A percentile compares a stretch with the other conserved stretches of the same genome.
Evolutionary conservation across 495 filamentous ascomycete genomes (phyloP).

Genomic region (Penicillium coffeae): DNA sequence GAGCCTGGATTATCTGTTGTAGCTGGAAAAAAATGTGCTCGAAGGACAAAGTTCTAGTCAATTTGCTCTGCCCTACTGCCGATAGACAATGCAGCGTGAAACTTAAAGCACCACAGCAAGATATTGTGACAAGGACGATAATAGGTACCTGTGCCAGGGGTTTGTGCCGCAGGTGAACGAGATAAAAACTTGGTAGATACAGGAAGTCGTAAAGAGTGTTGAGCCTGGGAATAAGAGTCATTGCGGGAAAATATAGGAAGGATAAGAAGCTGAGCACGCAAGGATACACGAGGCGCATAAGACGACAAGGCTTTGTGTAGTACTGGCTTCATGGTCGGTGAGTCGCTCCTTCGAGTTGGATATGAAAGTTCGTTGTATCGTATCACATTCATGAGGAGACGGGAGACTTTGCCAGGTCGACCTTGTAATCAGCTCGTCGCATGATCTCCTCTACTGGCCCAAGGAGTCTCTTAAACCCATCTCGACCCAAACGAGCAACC

Average conservation of each 20-base stretch:
- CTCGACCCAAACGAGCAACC: conserved; percentile 89
- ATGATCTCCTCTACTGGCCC: conserved; percentile 94
- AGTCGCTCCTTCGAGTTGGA: conserved; percentile 1
- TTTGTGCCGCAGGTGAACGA: conserved; percentile 11
- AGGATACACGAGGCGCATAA: neutral
- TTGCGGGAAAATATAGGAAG: neutral
- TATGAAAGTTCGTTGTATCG: conserved; percentile 18
- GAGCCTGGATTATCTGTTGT: neutral
- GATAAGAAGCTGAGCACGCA: conserved; percentile 4
- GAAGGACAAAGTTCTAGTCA: conserved; percentile 11
- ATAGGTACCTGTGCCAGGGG: conserved; percentile 17
- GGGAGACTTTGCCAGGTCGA: conserved; percentile 27
- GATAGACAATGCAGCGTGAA: neutral
- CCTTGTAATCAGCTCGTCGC: conserved; percentile 67
- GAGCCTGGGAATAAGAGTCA: conserved; percentile 2
- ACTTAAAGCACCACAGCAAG: conserved; percentile 14
- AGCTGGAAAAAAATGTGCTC: neutral
- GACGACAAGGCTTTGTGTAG: neutral
- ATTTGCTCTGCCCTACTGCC: conserved; percentile 14
- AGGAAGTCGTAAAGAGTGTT: conserved; percentile 25
- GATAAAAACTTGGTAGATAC: conserved; percentile 23
- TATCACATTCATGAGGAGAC: conserved; percentile 23
- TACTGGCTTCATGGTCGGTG: conserved; percentile 1
- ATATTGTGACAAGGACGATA: conserved; percentile 24
- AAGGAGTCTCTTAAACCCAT: conserved; percentile 88